Evolutionary conservation across 345 rosid genomes (phyloP).

Genomic region (Mangifera indica): DNA sequence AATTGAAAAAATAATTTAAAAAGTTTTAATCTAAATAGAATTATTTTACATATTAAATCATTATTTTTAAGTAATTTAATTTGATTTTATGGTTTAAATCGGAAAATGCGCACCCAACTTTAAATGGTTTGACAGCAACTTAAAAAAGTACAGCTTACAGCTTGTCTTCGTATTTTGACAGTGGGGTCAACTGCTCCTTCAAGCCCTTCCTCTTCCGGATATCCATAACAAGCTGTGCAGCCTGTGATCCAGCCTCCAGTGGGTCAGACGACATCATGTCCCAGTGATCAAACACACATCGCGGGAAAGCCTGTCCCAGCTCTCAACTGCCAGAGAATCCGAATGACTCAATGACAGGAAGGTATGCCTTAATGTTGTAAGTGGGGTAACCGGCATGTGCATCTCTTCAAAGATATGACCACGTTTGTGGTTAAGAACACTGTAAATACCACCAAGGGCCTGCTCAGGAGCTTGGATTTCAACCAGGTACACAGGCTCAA

Average conservation of each 20-base stretch:
- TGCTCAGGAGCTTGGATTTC: conserved; percentile 60
- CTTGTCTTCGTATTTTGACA: conserved; percentile 76
- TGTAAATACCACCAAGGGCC: conserved; percentile 56
- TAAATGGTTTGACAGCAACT: not conserved
- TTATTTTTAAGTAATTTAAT: too few relatives aligned
- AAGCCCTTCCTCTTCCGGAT: conserved; percentile 85
- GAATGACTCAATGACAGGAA: conserved; percentile 60
- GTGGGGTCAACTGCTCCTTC: conserved; percentile 81
- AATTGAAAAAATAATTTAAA: too few relatives aligned
- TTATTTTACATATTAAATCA: too few relatives aligned
- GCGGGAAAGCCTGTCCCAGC: conserved; percentile 75
- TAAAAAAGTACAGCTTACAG: conserved; percentile 42
- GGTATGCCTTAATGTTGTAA: conserved; percentile 77
- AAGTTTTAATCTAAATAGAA: too few relatives aligned
- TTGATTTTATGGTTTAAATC: too few relatives aligned
- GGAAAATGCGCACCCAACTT: too few relatives aligned
- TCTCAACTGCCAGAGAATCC: conserved; percentile 53
- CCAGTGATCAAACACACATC: conserved; percentile 69
- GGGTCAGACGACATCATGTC: conserved; percentile 71
- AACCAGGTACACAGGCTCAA: conserved; percentile 49
- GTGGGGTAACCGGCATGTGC: conserved; percentile 66
- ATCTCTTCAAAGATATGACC: conserved; percentile 66
- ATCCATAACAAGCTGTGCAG: conserved; percentile 43
- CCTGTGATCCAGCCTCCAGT: conserved; percentile 60
- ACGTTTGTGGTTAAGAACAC: conserved; percentile 64